Evolutionary conservation across 306 rosid species (phyloP).

Genomic region (Cucurbita maxima): DNA sequence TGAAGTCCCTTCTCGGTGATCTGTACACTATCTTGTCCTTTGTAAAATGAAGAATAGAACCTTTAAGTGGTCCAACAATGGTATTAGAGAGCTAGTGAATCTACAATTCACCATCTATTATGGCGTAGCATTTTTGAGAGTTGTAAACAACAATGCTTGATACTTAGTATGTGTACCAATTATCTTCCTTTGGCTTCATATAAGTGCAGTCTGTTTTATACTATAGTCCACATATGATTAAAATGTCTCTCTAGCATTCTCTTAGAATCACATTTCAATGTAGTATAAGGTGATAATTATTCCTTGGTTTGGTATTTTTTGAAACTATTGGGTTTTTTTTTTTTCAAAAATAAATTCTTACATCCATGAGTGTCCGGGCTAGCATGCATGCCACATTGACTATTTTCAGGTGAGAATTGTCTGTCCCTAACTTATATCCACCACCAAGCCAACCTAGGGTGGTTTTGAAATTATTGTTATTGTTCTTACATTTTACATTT

Average conservation of each 20-base stretch:
- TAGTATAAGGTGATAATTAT: not conserved
- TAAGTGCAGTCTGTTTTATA: not conserved
- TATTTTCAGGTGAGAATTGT: not conserved
- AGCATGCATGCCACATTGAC: not conserved
- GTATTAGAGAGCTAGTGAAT: not conserved
- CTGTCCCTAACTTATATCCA: not conserved
- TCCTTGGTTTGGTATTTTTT: not conserved
- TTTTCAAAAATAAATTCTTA: not conserved
- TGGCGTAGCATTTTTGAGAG: not conserved
- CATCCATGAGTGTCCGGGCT: too few species aligned
- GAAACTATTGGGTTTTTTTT: not conserved
- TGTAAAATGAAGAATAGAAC: not conserved
- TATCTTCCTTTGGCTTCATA: not conserved
- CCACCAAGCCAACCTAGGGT: not conserved
- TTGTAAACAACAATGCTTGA: not conserved
- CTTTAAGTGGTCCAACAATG: not conserved
- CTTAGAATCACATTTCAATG: not conserved
- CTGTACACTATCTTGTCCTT: not conserved
- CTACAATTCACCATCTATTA: not conserved
- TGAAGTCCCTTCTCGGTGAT: not conserved
- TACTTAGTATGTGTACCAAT: not conserved
- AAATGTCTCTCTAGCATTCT: not conserved
- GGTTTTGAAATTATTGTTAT: not conserved
- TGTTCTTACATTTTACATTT: not conserved
- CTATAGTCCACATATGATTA: not conserved